phyloP scores from a whole-genome alignment of 1,284 basidiomycete species.

The Ustilago tritici region DNA sequence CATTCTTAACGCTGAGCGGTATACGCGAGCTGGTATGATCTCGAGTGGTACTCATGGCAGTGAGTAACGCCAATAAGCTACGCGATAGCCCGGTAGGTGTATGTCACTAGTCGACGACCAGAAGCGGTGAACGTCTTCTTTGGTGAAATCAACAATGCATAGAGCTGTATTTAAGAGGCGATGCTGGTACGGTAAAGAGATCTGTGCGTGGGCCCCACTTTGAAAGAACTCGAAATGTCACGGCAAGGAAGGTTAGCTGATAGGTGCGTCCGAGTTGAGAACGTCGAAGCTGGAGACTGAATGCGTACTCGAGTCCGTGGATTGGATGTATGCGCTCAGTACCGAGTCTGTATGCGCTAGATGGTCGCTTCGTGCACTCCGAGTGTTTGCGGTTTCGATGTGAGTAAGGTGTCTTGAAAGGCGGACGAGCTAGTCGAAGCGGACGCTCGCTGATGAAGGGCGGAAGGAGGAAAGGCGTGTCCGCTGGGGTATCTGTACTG shows the following conservation, averaged over 20 bases:
- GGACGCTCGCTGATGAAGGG: background rate
- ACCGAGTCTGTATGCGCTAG: slow-evolving; percentile 19
- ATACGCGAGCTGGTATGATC: slow-evolving; percentile 39
- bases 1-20: slow-evolving; percentile 52
- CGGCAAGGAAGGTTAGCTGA: background rate
- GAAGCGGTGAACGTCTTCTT: slow-evolving; percentile 10
- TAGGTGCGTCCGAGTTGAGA: background rate
- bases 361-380: background rate
- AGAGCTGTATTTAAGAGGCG: background rate
- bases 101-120: slow-evolving; percentile 11
- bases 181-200: background rate
- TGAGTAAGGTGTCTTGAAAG: background rate
- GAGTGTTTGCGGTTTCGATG: no score
- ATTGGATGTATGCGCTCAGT: slow-evolving; percentile 16
- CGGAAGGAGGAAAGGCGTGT: background rate
- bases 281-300: slow-evolving; percentile 6
- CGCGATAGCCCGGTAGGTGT: background rate
- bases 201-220: background rate
- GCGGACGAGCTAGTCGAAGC: background rate
- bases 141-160: slow-evolving; percentile 20
- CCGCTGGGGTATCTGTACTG: background rate
- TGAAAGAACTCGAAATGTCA: background rate
- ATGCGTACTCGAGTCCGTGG: slow-evolving; percentile 10
- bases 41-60: slow-evolving; percentile 39
- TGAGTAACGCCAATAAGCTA: slow-evolving; percentile 6